Percentiles rank a stretch among this genome's conserved stretches.
phyloP scores from a whole-genome alignment of 495 filamentous ascomycete genomes.

The Talaromyces liani region DNA sequence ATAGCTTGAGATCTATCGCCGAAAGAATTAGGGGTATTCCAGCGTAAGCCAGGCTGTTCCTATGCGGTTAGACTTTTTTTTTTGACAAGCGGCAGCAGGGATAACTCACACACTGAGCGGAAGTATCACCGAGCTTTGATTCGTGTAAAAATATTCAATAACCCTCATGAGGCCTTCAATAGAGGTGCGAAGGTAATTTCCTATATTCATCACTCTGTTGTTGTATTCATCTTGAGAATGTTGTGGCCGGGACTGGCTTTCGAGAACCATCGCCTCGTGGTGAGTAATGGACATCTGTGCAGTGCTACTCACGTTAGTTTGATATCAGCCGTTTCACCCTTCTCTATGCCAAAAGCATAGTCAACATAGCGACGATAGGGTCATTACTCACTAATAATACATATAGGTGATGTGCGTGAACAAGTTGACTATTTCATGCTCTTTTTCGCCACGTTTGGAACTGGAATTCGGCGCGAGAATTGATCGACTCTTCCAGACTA shows the following conservation, averaged over 20 bases:
- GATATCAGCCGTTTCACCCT: no score
- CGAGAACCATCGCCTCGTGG: slow-evolving; percentile 18
- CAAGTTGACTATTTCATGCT: slow-evolving; percentile 19
- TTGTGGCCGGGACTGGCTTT: slow-evolving; percentile 11
- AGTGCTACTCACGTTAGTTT: slow-evolving; percentile 10
- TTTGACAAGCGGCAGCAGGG: neutral
- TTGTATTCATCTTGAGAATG: slow-evolving; percentile 11
- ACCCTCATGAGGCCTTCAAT: slow-evolving; percentile 17
- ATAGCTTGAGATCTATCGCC: slow-evolving; percentile 29
- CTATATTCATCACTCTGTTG: slow-evolving; percentile 11
- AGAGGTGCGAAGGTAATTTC: slow-evolving; percentile 15
- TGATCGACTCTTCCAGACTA: slow-evolving; percentile 16
- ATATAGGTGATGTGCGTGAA: slow-evolving; percentile 42
- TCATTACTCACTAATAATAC: slow-evolving; percentile 39
- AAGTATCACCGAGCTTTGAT: slow-evolving; percentile 17
- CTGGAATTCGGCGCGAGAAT: neutral
- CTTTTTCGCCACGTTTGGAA: slow-evolving; percentile 14
- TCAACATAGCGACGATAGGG: neutral
- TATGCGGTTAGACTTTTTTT: neutral
- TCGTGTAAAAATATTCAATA: slow-evolving; percentile 26
- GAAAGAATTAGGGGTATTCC: slow-evolving; percentile 28
- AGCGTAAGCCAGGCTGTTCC: slow-evolving; percentile 21
- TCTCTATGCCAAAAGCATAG: neutral
- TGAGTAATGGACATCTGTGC: slow-evolving; percentile 24
- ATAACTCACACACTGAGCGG: slow-evolving; percentile 26